Evolutionary conservation across 2,329 filamentous ascomycete genomes (phyloP).

Genomic region (Pseudopithomyces maydicus): DNA sequence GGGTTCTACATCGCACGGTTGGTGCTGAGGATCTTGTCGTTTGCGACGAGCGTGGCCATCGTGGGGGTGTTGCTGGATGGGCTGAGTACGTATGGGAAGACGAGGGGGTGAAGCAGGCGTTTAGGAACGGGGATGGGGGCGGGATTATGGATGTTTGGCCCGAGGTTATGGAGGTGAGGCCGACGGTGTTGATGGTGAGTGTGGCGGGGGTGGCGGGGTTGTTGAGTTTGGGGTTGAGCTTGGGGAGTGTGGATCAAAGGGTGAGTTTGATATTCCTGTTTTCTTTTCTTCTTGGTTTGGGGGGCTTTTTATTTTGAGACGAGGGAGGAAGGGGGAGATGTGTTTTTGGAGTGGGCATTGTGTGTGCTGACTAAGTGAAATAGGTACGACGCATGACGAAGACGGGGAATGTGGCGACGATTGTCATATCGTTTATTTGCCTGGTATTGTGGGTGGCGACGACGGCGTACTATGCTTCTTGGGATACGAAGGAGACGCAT

Average conservation of each 20-base stretch:
- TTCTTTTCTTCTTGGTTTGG: too few species aligned
- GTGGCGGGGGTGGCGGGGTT: slow-evolving; percentile 16
- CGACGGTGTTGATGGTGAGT: slow-evolving; percentile 18
- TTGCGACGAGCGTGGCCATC: slow-evolving; percentile 14
- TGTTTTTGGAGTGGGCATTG: background rate
- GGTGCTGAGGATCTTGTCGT: slow-evolving; percentile 17
- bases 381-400: slow-evolving; percentile 26
- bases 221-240: slow-evolving; percentile 17
- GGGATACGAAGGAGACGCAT: slow-evolving; percentile 24
- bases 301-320: too few species aligned
- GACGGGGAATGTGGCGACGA: slow-evolving; percentile 22
- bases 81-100: slow-evolving; percentile 13
- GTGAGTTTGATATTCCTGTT: too few species aligned
- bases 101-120: slow-evolving; percentile 19
- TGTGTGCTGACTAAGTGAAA: background rate
- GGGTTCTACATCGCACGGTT: slow-evolving; percentile 18
- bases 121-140: slow-evolving; percentile 14
- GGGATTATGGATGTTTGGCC: slow-evolving; percentile 25
- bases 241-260: slow-evolving; percentile 22
- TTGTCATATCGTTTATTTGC: slow-evolving; percentile 18
- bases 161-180: slow-evolving; percentile 18
- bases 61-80: slow-evolving; percentile 14
- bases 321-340: too few species aligned
- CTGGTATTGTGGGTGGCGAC: slow-evolving; percentile 20
- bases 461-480: slow-evolving; percentile 26